Conservation (phyloP, 2,329 filamentous ascomycete genomes). For the Xylariaceae sp. region DNA sequence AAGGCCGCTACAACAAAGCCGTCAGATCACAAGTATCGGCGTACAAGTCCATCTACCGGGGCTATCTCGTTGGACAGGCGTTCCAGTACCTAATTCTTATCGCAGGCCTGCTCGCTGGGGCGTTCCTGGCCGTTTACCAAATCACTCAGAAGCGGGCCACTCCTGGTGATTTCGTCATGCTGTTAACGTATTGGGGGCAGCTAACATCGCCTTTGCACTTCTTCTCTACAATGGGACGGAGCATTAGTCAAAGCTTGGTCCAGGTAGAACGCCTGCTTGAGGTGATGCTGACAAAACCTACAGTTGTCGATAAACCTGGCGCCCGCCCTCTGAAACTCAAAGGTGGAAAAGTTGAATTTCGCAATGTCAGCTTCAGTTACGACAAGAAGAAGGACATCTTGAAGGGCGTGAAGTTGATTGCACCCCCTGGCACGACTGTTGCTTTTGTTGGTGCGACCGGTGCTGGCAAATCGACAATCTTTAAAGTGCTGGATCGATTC, state of each 20-base stretch:
- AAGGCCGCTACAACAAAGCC: constrained; percentile 49
- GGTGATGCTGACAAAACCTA: constrained; percentile 55
- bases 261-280: constrained; percentile 55
- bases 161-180: constrained; percentile 64
- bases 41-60: constrained; percentile 39
- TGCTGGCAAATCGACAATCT: constrained; percentile 48
- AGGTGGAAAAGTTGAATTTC: constrained; percentile 53
- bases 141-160: constrained; percentile 58
- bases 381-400: constrained; percentile 56
- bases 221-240: constrained; percentile 57
- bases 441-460: constrained; percentile 59
- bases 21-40: constrained; percentile 40
- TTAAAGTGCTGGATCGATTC: constrained; percentile 49
- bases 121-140: constrained; percentile 59
- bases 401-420: constrained; percentile 49
- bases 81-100: constrained; percentile 62
- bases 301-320: constrained; percentile 48
- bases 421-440: constrained; percentile 50
- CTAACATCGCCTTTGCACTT: constrained; percentile 67
- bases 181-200: constrained; percentile 71
- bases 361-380: constrained; percentile 55
- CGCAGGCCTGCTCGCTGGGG: constrained; percentile 62
- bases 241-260: constrained; percentile 53
- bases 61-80: constrained; percentile 50
- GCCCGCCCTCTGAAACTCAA: constrained; percentile 48